phyloP scores from a whole-genome alignment of 78 protist genomes.

The Salpingoeca rosetta region DNA sequence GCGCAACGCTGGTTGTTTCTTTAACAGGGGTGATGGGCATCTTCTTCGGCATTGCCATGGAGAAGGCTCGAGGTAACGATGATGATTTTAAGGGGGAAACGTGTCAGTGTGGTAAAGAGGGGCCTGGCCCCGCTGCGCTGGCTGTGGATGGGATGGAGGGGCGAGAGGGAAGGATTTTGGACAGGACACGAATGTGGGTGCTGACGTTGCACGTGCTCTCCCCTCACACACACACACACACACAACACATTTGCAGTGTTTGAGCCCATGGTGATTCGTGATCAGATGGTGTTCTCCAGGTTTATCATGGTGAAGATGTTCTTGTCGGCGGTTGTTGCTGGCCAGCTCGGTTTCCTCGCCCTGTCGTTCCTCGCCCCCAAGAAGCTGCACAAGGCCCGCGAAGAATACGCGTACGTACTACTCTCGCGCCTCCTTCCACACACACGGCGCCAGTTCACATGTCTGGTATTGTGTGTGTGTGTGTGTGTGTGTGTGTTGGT shows the following conservation, averaged over 20 bases:
- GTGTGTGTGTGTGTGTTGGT: not conserved
- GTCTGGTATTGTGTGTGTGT: no score
- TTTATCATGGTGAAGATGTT: slow-evolving; percentile 2
- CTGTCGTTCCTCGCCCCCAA: not conserved
- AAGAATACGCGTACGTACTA: not conserved
- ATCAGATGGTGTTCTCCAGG: not conserved
- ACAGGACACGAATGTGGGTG: no score
- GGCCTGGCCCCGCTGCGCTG: not conserved
- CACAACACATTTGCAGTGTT: not conserved
- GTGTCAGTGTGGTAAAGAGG: not conserved
- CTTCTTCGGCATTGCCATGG: not conserved
- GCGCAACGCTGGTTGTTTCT: not conserved
- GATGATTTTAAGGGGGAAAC: not conserved
- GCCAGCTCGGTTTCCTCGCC: not conserved
- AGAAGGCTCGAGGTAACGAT: not conserved
- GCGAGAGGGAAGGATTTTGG: no score
- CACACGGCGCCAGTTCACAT: no score
- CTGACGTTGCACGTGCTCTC: not conserved
- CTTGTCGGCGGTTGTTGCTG: not conserved
- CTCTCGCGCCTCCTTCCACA: no score
- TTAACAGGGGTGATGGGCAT: not conserved
- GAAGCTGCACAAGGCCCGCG: not conserved
- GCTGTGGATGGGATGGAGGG: not conserved
- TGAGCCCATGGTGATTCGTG: not conserved
- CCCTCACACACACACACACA: not conserved